A percentile compares a stretch with the other conserved stretches of the same genome.
Evolutionary conservation across 169 alveolate species (phyloP).

Genomic region (Toxoplasma gondii): DNA sequence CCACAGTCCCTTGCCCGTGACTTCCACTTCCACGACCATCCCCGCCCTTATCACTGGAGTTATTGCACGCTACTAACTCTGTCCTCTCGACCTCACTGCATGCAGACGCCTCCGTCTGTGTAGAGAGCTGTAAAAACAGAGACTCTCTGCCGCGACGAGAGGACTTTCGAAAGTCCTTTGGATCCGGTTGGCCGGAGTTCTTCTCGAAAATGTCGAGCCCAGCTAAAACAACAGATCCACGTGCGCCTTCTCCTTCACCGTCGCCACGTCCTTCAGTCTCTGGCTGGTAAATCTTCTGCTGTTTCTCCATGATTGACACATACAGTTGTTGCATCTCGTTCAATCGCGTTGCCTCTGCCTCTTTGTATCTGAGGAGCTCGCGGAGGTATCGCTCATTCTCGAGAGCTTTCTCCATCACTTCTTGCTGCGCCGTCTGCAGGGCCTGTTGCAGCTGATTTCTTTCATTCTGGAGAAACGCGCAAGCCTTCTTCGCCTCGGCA

Average conservation of each 20-base stretch:
- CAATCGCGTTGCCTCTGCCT: slow-evolving; percentile 60
- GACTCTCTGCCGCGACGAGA: no score
- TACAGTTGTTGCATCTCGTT: slow-evolving; percentile 55
- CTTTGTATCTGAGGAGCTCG: slow-evolving; percentile 62
- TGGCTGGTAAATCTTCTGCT: neutral
- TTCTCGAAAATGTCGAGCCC: neutral
- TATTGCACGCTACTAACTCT: no score
- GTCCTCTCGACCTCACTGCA: no score
- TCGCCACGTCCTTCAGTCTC: neutral
- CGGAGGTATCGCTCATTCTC: slow-evolving; percentile 64
- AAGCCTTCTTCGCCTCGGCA: slow-evolving; percentile 60
- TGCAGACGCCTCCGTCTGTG: no score
- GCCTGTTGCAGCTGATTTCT: slow-evolving; percentile 57
- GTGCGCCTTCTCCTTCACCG: neutral
- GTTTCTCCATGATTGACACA: slow-evolving; percentile 13
- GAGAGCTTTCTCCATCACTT: slow-evolving; percentile 58
- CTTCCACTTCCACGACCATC: neutral
- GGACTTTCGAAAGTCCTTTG: neutral
- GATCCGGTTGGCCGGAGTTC: neutral
- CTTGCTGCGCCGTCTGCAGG: slow-evolving; percentile 64
- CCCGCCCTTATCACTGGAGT: neutral
- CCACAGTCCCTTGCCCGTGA: neutral
- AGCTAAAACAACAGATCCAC: neutral
- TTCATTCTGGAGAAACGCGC: slow-evolving; percentile 58
- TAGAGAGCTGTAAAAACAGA: no score